A percentile compares a stretch with the other conserved stretches of the same genome.
Evolutionary conservation across 2,329 filamentous ascomycete species (phyloP).

Genomic region (Ophiostoma perfectum): DNA sequence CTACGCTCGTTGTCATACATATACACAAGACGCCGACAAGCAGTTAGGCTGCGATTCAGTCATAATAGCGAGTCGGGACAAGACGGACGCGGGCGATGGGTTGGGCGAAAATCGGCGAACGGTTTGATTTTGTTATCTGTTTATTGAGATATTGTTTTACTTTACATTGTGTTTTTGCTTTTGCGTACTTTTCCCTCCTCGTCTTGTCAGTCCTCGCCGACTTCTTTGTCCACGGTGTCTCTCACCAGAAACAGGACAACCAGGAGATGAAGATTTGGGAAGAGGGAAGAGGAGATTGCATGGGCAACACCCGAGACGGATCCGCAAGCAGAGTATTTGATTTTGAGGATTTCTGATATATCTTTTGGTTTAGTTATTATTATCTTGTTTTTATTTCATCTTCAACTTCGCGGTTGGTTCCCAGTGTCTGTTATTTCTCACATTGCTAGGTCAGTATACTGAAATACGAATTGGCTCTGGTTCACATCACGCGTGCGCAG

Average conservation of each 20-base stretch:
- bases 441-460: no score
- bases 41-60: not conserved
- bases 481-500: not conserved
- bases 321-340: not conserved
- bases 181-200: not conserved
- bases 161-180: not conserved
- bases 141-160: not conserved
- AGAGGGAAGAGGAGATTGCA: constrained; percentile 2
- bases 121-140: not conserved
- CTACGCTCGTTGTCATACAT: not conserved
- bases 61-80: not conserved
- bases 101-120: constrained; percentile 18
- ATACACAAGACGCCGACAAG: not conserved
- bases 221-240: not conserved
- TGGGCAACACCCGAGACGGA: not conserved
- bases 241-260: constrained; percentile 21
- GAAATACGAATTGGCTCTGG: no score
- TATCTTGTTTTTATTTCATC: no score
- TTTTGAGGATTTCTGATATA: no score
- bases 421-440: no score
- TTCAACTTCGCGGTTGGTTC: no score
- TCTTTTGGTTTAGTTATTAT: no score
- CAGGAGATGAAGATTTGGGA: not conserved
- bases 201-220: no score
- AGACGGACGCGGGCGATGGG: not conserved